Percentiles rank a stretch among this genome's conserved stretches.
Evolutionary conservation across 108 stramenopile species (phyloP).

Genomic region (Nitzschia putrida): DNA sequence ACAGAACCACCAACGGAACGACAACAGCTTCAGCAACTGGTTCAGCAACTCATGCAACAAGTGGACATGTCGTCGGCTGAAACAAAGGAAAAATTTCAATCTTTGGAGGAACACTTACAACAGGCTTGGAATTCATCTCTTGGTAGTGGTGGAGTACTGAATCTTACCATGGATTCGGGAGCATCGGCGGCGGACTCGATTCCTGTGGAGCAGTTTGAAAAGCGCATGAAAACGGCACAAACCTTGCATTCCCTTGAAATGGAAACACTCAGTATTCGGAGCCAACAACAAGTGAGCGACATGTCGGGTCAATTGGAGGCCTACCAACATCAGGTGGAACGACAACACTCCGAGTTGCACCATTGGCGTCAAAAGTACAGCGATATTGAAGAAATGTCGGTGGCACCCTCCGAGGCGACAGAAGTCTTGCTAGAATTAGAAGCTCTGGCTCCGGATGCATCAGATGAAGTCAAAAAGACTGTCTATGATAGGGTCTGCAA

Average conservation of each 20-base stretch:
- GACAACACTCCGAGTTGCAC: constrained; percentile 11
- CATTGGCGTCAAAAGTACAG: constrained; percentile 13
- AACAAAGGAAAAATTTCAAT: constrained; percentile 9
- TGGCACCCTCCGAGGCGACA: constrained; percentile 8
- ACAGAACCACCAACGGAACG: neutral
- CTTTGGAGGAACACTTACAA: constrained; percentile 6
- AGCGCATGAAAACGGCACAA: constrained; percentile 5
- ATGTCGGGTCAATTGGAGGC: constrained; percentile 20
- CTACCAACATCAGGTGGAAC: constrained; percentile 19
- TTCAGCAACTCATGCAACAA: constrained; percentile 4
- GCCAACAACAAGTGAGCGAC: constrained; percentile 5
- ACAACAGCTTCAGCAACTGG: constrained; percentile 10
- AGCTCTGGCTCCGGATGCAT: neutral
- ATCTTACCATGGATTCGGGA: neutral
- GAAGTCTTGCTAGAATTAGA: constrained; percentile 14
- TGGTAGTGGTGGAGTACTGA: neutral
- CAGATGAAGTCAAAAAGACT: constrained; percentile 3
- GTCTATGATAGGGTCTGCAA: constrained; percentile 5
- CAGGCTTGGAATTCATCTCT: neutral
- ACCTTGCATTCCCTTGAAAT: constrained; percentile 14
- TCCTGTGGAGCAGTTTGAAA: constrained; percentile 2
- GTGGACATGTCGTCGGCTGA: constrained; percentile 1
- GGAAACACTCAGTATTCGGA: constrained; percentile 12
- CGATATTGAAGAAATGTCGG: constrained; percentile 13
- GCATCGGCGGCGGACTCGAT: neutral